phyloP scores from a whole-genome alignment of 2,329 filamentous ascomycete genomes.

The Diaporthe citri region DNA sequence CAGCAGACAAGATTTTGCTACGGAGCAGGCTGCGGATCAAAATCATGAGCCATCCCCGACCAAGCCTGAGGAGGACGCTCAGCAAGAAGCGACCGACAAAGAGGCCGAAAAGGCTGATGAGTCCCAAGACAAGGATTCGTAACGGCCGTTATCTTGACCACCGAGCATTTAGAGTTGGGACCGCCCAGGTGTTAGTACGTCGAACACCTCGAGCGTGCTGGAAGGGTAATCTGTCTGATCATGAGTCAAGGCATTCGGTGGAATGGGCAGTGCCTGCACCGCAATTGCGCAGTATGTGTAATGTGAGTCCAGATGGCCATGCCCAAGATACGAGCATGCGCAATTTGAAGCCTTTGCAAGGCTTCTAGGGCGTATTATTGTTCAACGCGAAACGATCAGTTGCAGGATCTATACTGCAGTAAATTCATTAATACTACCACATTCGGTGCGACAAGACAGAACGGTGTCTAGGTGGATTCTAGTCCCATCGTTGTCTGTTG shows the following conservation, averaged over 20 bases:
- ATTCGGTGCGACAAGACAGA: neutral
- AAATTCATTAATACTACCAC: conserved; percentile 25
- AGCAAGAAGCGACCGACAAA: conserved; percentile 17
- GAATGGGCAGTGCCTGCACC: neutral
- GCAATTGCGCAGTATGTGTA: neutral
- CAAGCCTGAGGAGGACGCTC: neutral
- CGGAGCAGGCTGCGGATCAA: conserved; percentile 38
- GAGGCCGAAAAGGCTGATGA: conserved; percentile 41
- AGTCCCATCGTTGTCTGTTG: neutral
- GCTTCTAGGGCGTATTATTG: neutral
- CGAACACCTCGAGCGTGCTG: conserved; percentile 3
- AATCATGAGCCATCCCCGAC: conserved; percentile 38
- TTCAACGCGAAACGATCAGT: neutral
- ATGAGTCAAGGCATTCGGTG: neutral
- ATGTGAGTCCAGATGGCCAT: neutral
- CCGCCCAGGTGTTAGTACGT: conserved; percentile 1
- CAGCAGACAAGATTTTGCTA: conserved; percentile 35
- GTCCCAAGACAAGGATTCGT: conserved; percentile 26
- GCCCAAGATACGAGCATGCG: conserved; percentile 9
- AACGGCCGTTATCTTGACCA: neutral
- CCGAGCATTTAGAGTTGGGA: neutral
- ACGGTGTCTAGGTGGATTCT: neutral
- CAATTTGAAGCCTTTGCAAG: neutral
- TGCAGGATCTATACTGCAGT: conserved; percentile 11
- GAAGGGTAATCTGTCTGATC: neutral